Evolutionary conservation across 2,329 filamentous ascomycete genomes (phyloP).

Genomic region (Coniosporium tulheliwenetii): DNA sequence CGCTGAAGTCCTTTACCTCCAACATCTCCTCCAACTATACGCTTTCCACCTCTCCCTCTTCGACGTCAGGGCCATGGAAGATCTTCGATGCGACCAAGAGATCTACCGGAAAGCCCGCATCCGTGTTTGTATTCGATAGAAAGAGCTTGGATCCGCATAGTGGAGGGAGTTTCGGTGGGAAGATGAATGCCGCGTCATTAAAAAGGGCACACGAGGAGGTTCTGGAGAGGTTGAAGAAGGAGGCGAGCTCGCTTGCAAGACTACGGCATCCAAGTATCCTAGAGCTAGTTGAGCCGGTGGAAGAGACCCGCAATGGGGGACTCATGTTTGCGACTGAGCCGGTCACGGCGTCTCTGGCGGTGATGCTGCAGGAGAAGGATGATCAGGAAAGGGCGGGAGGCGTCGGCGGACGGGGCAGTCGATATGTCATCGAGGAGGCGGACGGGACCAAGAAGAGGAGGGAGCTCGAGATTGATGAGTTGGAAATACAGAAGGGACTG

Average conservation of each 20-base stretch:
- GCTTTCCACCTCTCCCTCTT: constrained; percentile 58
- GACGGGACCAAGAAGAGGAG: constrained; percentile 53
- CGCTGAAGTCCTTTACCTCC: constrained; percentile 83
- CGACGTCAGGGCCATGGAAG: constrained; percentile 84
- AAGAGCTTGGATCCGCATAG: constrained; percentile 63
- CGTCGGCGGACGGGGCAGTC: constrained; percentile 54
- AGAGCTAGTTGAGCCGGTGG: constrained; percentile 85
- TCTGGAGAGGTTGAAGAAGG: constrained; percentile 77
- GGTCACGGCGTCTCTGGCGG: constrained; percentile 75
- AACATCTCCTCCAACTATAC: constrained; percentile 91
- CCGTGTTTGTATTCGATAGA: constrained; percentile 87
- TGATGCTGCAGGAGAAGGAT: constrained; percentile 74
- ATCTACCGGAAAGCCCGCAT: constrained; percentile 74
- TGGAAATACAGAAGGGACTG: constrained; percentile 94
- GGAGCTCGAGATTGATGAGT: constrained; percentile 86
- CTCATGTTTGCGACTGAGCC: constrained; percentile 92
- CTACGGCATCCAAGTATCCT: constrained; percentile 83
- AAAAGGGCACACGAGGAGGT: constrained; percentile 81
- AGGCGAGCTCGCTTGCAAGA: constrained; percentile 75
- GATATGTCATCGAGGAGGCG: constrained; percentile 66
- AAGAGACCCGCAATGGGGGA: constrained; percentile 81
- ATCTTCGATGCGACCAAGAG: constrained; percentile 98
- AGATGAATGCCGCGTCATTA: constrained; percentile 49
- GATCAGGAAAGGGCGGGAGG: constrained; percentile 61
- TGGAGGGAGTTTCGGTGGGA: constrained; percentile 32